Evolutionary conservation across 2,329 filamentous ascomycete species (phyloP), one percentile per base, ranked within the genome.

Genomic region (Mariannaea sp.): DNA sequence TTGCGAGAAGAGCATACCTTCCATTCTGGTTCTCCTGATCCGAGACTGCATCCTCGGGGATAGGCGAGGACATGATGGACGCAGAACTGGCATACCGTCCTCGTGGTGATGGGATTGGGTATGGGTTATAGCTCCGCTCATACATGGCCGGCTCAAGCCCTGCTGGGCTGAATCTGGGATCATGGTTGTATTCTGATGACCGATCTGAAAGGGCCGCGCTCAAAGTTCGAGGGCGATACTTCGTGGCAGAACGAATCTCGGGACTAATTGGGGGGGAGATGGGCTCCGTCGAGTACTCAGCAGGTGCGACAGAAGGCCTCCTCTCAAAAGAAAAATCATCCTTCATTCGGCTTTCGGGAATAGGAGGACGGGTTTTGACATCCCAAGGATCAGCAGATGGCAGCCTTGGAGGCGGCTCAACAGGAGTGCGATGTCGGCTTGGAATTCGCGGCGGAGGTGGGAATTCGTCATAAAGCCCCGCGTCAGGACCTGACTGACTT

Each of bases 351-450:
- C 46, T 57, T 26, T 68, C 64, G 5, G 55, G 54, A n/a, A 45
- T 52, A 13, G 45, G 48, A 14, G 62, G 63, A 14, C 60, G 55
- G 24, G 54, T 53, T 17, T 68, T 65, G 29, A 72, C 60, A 52
- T 77, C 72, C 77, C 76, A 79, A 6, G 76, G 76, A 46, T 77
- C 74, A 9, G 68, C 55, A 6, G 73, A 75, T 8, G 76, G 75
- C 3, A 74, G 75, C n/a, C 62, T 57, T 5, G 69, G 67, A 1
- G 68, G 62, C 17, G 59, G 58, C 42, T 65, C 65, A 9, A 59
- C 27, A 5, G 59, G 59, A 9, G 70, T 44, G 9, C 56, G 32
- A 13, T 39, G 43, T 32, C 50, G 57, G 27, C 55, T 47, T 3
- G 55, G 58, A 14, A 48, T 44, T 5, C 56, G 50, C 9, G 33